Base-by-base conservation (phyloP, 768 basidiomycete genomes). In the Neoboletus magnificus region DNA sequence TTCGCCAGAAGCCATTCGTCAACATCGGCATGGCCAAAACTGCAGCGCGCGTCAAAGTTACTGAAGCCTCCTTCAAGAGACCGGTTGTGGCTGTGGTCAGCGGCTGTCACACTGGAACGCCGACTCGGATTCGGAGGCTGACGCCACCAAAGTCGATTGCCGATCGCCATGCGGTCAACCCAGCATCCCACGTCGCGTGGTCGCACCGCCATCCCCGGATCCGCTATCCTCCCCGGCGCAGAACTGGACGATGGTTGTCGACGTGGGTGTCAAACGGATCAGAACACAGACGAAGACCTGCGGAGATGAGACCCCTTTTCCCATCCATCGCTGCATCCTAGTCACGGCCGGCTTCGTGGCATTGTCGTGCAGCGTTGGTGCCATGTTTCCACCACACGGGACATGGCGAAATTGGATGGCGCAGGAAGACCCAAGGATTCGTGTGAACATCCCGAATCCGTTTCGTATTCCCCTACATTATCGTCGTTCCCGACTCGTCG, bases 201-300 rank as follows among this genome's bases (percentile, higher is more conserved):
- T 43, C 50, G 27, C 40, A 2, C 36, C 39, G 2, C 1, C 32
- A 5, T 48, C 44, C 7, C 44, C 62, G 4, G 29, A 42, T n/a
- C 29, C 50, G 7, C 48, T 44, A 12, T 62, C 54, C 0, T 55
- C 42, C 33, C 59, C 45, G 5, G 62, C 56, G 0, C 27, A 27
- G 27, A 27, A 6, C 27, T 27, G 27, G 27, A 27, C 27, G 27
- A 27, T 27, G 3, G 29, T 29, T 29, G 29, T 29, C 6, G 29
- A 29, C 9, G 29, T 29, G 29, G 29, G 9, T 8, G 29, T 29
- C 64, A 39, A 52, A 23, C 41, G 18, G 10, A 20, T 16, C n/a
- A 20, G 27, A 23, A 43, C 23, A 1, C 5, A 4, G 22, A 23
- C 30, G 3, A 36, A 22, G 5, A 20, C 33, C n/a, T 27, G 22